A percentile compares a stretch with the other conserved stretches of the same genome.
These are phyloP conservation scores for Cystoderma amianthinum DNA, from an alignment of 768 basidiomycete genomes.

Conservation along the genomic window DNA sequence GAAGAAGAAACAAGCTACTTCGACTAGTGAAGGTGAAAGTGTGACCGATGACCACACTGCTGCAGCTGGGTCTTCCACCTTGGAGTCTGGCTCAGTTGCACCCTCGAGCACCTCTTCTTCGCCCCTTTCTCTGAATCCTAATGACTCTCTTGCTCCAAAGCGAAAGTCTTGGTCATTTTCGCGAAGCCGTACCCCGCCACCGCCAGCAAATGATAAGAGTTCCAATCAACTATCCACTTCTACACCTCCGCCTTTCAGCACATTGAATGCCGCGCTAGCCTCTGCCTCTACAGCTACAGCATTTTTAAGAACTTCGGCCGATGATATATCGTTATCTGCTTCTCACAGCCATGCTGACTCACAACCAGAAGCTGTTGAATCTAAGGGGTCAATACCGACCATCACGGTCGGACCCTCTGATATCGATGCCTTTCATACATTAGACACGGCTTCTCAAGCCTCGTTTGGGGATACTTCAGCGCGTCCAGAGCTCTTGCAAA, in stretches of 20 bases:
- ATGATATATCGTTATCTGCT: neutral
- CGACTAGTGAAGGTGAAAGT: slow-evolving; percentile 20
- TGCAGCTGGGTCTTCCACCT: slow-evolving; percentile 25
- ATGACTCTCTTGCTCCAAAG: slow-evolving; percentile 12
- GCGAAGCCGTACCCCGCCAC: slow-evolving; percentile 29
- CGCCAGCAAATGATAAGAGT: slow-evolving; percentile 17
- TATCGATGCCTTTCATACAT: slow-evolving; percentile 4
- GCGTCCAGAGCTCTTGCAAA: slow-evolving; percentile 1
- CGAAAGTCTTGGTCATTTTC: slow-evolving; percentile 26
- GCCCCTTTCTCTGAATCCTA: slow-evolving; percentile 15
- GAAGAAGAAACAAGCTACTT: slow-evolving; percentile 42
- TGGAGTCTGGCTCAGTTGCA: slow-evolving; percentile 16
- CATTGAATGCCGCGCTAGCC: slow-evolving; percentile 36
- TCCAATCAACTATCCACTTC: slow-evolving; percentile 23
- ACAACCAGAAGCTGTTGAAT: slow-evolving; percentile 2
- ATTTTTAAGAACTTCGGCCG: slow-evolving; percentile 18
- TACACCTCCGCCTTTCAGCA: slow-evolving; percentile 35
- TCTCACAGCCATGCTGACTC: neutral
- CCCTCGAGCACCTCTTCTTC: slow-evolving; percentile 16
- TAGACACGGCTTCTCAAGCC: neutral
- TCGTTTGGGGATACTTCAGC: slow-evolving; percentile 1
- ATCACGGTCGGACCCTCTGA: slow-evolving; percentile 9
- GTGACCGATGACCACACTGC: slow-evolving; percentile 12
- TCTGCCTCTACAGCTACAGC: slow-evolving; percentile 40
- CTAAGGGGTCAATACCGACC: slow-evolving; percentile 14